These are phyloP conservation scores for Solanum dulcamara DNA, from an alignment of 257 asterid species.

Conservation along the genomic window DNA sequence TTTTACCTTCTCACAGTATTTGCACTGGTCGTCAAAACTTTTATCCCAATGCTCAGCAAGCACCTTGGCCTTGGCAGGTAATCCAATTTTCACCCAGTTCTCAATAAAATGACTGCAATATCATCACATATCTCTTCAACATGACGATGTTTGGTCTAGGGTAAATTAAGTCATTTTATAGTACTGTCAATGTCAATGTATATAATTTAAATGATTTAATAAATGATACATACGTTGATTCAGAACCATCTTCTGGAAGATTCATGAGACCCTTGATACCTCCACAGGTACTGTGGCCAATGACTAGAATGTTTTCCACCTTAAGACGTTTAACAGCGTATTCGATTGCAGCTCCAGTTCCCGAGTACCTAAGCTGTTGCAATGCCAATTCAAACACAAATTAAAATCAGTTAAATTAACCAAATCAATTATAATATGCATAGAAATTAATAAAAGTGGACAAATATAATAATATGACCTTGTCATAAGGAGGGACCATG, in stretches of 20 bases:
- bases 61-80: constrained; percentile 77
- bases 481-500: constrained; percentile 55
- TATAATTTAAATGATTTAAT: not conserved
- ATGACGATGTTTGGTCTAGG: too few species aligned
- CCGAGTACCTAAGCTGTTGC: constrained; percentile 52
- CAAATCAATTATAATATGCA: not conserved
- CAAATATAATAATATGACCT: constrained; percentile 26
- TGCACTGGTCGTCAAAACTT: constrained; percentile 37
- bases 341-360: constrained; percentile 74
- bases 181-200: not conserved
- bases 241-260: constrained; percentile 54
- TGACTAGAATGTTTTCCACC: constrained; percentile 67
- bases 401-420: not conserved
- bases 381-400: not conserved
- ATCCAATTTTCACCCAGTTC: constrained; percentile 73
- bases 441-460: not conserved
- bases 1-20: constrained; percentile 58
- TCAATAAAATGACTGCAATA: constrained; percentile 70
- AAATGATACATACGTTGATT: constrained; percentile 37
- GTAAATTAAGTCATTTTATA: not conserved
- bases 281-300: constrained; percentile 94
- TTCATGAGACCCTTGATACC: constrained; percentile 88
- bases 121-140: too few species aligned
- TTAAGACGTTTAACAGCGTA: constrained; percentile 72
- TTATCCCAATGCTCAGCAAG: constrained; percentile 13